Evolutionary conservation across 768 basidiomycete genomes (phyloP).

Genomic region (Tricholoma sp.): DNA sequence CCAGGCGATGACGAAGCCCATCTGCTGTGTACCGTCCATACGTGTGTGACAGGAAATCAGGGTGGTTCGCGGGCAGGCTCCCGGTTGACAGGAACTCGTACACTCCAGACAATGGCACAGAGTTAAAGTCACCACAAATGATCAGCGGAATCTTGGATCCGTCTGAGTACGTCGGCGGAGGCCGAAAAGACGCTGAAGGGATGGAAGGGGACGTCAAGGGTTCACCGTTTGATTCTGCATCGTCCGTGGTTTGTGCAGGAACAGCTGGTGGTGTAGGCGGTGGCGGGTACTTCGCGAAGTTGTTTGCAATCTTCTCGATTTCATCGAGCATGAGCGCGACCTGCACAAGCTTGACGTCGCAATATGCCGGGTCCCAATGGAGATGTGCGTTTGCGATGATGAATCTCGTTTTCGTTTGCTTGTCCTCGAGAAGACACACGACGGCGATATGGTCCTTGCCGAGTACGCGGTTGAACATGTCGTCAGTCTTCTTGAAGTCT

Average conservation of each 20-base stretch:
- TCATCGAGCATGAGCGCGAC: conserved; percentile 90
- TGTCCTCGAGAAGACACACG: conserved; percentile 81
- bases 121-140: conserved; percentile 96
- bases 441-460: conserved; percentile 93
- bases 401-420: conserved; percentile 79
- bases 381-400: conserved; percentile 90
- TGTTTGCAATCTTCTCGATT: conserved; percentile 81
- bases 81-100: conserved; percentile 88
- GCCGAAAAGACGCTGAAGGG: conserved; percentile 29
- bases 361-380: conserved; percentile 86
- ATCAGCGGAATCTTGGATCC: conserved; percentile 87
- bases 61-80: conserved; percentile 62
- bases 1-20: conserved; percentile 75
- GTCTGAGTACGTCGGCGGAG: conserved; percentile 71
- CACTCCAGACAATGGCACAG: conserved; percentile 78
- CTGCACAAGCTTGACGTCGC: conserved; percentile 98
- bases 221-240: conserved; percentile 14
- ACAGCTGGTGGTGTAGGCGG: conserved; percentile 40
- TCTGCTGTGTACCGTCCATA: conserved; percentile 94
- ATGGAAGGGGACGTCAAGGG: conserved; percentile 8
- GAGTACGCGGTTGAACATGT: conserved; percentile 99
- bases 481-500: conserved; percentile 96
- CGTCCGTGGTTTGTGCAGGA: conserved; percentile 13
- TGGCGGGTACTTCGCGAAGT: conserved; percentile 80
- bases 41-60: conserved; percentile 86